Base-by-base conservation (phyloP, 2,329 filamentous ascomycete genomes). In the Cordyceps tenuipes region DNA sequence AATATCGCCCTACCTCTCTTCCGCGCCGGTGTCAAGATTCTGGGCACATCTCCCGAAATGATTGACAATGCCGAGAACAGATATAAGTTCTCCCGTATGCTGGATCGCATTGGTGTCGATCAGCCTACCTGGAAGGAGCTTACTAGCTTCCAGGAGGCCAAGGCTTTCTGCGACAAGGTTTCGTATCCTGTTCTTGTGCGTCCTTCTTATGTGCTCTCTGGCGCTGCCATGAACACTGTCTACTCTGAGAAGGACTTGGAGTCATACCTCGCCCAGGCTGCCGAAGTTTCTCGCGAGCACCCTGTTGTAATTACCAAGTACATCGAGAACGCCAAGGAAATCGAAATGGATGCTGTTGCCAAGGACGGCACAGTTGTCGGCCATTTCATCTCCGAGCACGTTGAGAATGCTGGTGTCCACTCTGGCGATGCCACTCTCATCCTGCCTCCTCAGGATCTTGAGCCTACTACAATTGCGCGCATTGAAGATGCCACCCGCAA, bases 261-360 rank as follows among this genome's bases (percentile, higher is more conserved):
- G 68, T 87, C 82, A 69, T 97, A 95, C 74, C 81, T 99, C 49
- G 84, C 89, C 65, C 93, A 97, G 76, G 94, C 94, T 58, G 90
- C 84, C 7, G 92, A 96, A 65, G 94, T 99, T 51, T 97, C 94
- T 6, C 86, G 90, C 63, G 93, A 97, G 63, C 90, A 97, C 73
- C 94, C 94, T 0, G 94, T 99, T 12, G 94, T 99, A 63, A 97
- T 99, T 70, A 97, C 93, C 63, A 99, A 99, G 78, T 99, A 97
- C 77, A 97, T 99, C 66, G 94, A 99, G 79, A 94, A 96, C 66
- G 94, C 94, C 65, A 97, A 99, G 80, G 94, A 99, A 74, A 97
- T 99, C 64, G 94, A 99, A 76, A 97, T 99, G 94, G 94, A 99
- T 68, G 94, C 94, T 46, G 94, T 99, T 49, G 94, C 93, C 58